A percentile compares a stretch with the other conserved stretches of the same genome.
Evolutionary conservation across 768 basidiomycete species (phyloP).

Genomic region (Mycena leptocephala): DNA sequence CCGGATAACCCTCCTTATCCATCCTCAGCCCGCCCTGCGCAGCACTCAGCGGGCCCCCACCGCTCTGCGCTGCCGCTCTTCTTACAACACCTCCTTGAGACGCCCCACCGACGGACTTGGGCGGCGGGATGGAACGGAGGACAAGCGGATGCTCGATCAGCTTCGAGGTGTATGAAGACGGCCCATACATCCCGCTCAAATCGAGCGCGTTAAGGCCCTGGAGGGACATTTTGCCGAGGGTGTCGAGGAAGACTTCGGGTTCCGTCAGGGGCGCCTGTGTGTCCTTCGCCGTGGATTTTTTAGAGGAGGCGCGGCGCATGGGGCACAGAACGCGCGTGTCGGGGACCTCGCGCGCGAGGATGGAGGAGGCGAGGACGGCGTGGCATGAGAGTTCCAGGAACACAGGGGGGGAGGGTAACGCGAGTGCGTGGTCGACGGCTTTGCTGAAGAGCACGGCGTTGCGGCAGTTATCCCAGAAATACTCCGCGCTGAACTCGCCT

Average conservation of each 20-base stretch:
- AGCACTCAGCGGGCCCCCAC: background rate
- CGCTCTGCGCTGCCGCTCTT: too few relatives aligned
- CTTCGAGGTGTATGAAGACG: background rate
- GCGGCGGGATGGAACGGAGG: background rate
- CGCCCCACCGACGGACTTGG: background rate
- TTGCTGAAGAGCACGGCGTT: conserved; percentile 2
- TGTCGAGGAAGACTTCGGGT: background rate
- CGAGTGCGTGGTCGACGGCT: background rate
- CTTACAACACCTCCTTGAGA: too few relatives aligned
- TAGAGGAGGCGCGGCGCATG: background rate
- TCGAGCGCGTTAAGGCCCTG: background rate
- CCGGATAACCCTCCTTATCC: background rate
- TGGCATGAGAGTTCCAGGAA: background rate
- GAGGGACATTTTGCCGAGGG: background rate
- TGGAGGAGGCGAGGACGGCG: background rate
- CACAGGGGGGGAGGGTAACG: background rate
- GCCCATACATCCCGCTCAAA: background rate
- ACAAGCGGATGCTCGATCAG: background rate
- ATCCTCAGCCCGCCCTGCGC: background rate
- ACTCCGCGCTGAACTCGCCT: background rate
- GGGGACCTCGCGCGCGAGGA: background rate
- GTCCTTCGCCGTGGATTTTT: background rate
- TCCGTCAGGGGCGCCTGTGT: background rate
- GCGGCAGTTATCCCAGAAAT: conserved; percentile 16
- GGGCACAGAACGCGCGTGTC: background rate